Base-by-base conservation (phyloP, 257 asterid genomes). In the Capsicum pubescens region DNA sequence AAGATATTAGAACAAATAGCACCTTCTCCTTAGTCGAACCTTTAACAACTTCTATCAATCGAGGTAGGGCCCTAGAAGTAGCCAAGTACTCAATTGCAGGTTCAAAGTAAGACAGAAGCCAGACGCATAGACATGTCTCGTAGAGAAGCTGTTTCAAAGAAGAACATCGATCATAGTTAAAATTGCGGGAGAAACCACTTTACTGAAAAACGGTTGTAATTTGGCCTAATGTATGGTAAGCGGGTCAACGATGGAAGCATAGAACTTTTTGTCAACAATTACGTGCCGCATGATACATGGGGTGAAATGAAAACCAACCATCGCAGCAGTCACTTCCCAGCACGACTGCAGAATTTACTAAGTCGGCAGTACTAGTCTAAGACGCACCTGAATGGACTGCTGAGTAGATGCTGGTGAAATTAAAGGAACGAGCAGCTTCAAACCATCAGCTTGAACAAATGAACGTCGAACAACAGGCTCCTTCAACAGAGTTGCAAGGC, bases 1-100 rank as follows among this genome's bases (percentile, higher is more conserved):
- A 68, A 0, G 13, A 15, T 66, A 66, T 66, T 35, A 68, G 21
- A 68, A 68, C 3, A 66, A 68, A 36, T 8, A 0, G 52, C 26
- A 94, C 99, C 87, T 95, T 95, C 87, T 95, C 99, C 91, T 95
- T 95, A 26, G 98, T 94, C 57, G 99, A 93, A 81, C 97, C 95
- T 90, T 93, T 95, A 59, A 94, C 95, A 84, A 95, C 97, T 21
- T 95, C 97, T 84, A 91, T 87, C 88, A 95, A 86, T 67, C 89
- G 91, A 54, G 94, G 94, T 84, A 94, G 81, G 86, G 87, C 87
- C 90, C 95, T 90, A 61, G 97, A 89, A 85, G 99, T 91, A 81
- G 97, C 97, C 92, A 94, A 90, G 87, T 90, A 87, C 84, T 95
- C 98, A 44, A 93, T 59, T 86, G 98, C 98, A 86, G 99, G 97